These are phyloP conservation scores for Alternaria arborescens DNA, from an alignment of 2,329 filamentous ascomycete species.

Conservation along the genomic window DNA sequence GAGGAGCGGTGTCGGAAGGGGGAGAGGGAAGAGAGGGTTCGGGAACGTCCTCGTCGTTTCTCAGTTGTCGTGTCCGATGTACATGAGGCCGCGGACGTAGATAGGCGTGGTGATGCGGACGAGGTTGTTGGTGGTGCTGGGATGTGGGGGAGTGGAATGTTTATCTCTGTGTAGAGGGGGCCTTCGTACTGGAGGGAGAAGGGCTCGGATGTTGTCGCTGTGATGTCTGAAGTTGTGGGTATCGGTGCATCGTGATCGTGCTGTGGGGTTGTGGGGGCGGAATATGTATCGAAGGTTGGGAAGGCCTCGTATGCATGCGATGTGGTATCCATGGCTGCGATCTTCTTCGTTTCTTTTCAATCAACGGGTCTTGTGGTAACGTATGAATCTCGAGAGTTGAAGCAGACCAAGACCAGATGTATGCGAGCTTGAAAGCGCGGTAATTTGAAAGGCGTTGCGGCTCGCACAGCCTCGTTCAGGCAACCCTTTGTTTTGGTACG, in stretches of 20 bases:
- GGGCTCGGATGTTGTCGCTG: not conserved
- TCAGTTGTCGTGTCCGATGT: not conserved
- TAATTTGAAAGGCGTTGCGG: not conserved
- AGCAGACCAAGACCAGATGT: not conserved
- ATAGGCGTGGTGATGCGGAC: not conserved
- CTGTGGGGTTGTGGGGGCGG: conserved; percentile 6
- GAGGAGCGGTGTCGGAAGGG: conserved; percentile 34
- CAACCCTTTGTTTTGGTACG: conserved; percentile 8
- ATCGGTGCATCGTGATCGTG: conserved; percentile 5
- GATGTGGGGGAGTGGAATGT: conserved; percentile 41
- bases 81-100: not conserved
- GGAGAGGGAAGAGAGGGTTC: conserved; percentile 34
- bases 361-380: not conserved
- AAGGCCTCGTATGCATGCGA: conserved; percentile 4
- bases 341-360: not conserved
- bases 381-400: not conserved
- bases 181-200: conserved; percentile 22
- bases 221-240: not conserved
- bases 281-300: not conserved
- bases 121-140: conserved; percentile 11
- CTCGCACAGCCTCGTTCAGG: conserved; percentile 19
- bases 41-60: conserved; percentile 24
- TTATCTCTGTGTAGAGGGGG: conserved; percentile 47
- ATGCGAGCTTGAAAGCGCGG: not conserved
- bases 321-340: not conserved